These are phyloP conservation scores for Cadophora luteo-olivacea DNA, from an alignment of 2,329 filamentous ascomycete species.

Conservation along the genomic window DNA sequence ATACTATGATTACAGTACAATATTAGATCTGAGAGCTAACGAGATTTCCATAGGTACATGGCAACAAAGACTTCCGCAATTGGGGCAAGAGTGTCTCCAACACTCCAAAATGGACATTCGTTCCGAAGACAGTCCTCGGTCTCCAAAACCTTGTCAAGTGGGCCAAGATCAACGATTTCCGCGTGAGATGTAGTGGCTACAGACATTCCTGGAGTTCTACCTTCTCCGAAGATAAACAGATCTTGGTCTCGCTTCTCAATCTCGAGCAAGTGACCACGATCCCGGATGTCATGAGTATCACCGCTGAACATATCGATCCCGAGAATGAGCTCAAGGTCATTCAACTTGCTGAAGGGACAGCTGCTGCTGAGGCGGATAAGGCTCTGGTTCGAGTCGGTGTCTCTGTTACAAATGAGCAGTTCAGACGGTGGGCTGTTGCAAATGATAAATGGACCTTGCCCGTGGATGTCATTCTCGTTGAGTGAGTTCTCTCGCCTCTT, in stretches of 20 bases:
- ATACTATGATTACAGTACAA: too few relatives aligned
- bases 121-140: constrained; percentile 50
- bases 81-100: constrained; percentile 51
- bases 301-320: constrained; percentile 39
- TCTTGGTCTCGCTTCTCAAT: constrained; percentile 52
- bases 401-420: constrained; percentile 53
- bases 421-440: constrained; percentile 52
- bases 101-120: constrained; percentile 49
- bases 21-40: neutral
- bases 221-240: constrained; percentile 49
- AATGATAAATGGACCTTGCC: constrained; percentile 51
- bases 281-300: constrained; percentile 47
- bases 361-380: constrained; percentile 36
- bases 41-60: constrained; percentile 38
- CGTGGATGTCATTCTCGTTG: constrained; percentile 55
- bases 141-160: constrained; percentile 50
- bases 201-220: constrained; percentile 52
- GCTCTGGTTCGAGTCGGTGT: constrained; percentile 51
- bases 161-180: constrained; percentile 45
- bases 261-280: constrained; percentile 47
- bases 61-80: constrained; percentile 48
- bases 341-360: constrained; percentile 36
- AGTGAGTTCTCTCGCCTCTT: constrained; percentile 38
- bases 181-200: constrained; percentile 52
- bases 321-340: constrained; percentile 50